phyloP scores from a whole-genome alignment of 371 early-diverging fungal species.

The Coemansia linderi region DNA sequence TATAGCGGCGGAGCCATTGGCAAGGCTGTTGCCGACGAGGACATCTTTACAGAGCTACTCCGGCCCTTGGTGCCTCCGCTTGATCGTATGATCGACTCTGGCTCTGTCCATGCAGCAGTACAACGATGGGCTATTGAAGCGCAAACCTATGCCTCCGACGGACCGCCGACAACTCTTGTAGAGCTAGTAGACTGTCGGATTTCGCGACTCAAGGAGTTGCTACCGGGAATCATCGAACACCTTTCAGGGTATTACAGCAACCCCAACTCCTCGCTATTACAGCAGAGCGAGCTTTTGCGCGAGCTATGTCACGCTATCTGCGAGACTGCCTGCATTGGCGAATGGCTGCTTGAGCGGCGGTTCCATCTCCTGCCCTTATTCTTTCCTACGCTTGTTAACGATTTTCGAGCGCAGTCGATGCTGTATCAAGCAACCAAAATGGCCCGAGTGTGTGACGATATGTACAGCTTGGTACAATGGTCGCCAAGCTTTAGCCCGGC shows the following conservation, averaged over 20 bases:
- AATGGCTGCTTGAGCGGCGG: conserved; percentile 33
- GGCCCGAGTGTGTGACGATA: conserved; percentile 34
- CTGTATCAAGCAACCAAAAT: conserved; percentile 14
- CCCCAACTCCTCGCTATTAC: background rate
- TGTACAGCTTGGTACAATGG: conserved; percentile 28
- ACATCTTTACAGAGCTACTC: conserved; percentile 19
- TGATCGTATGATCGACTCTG: background rate
- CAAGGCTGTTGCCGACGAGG: background rate
- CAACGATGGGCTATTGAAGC: conserved; percentile 24
- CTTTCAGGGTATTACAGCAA: background rate
- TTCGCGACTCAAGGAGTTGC: conserved; percentile 19
- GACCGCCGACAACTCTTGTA: conserved; percentile 16
- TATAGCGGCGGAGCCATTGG: background rate
- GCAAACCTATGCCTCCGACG: conserved; percentile 6
- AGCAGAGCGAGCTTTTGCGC: conserved; percentile 24
- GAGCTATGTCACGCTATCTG: conserved; percentile 30
- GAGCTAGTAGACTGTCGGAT: conserved; percentile 14
- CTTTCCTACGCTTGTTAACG: conserved; percentile 16
- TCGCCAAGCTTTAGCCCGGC: conserved; percentile 16
- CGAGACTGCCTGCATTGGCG: conserved; percentile 37
- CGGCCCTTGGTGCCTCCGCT: background rate
- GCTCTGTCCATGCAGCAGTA: conserved; percentile 19
- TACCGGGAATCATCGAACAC: conserved; percentile 18
- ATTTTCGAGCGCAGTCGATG: conserved; percentile 1
- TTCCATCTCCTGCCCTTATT: conserved; percentile 25